These are phyloP conservation scores for Aspergillus jensenii DNA, from an alignment of 2,329 filamentous ascomycete species.

Conservation along the genomic window DNA sequence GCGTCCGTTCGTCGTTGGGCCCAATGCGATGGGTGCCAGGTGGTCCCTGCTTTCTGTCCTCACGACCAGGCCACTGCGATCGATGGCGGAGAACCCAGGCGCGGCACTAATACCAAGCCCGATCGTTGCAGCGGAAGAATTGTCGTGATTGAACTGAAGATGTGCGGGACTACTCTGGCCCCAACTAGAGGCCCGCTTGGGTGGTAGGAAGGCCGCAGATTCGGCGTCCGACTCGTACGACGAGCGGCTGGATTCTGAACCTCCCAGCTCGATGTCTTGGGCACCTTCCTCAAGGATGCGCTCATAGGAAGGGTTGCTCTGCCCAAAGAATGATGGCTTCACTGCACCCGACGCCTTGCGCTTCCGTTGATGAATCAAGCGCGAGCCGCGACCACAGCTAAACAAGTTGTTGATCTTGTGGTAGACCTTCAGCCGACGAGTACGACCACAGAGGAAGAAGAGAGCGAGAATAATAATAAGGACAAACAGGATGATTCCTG, in stretches of 20 bases:
- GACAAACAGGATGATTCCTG: conserved; percentile 75
- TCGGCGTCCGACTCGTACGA: conserved; percentile 62
- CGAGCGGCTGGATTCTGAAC: conserved; percentile 52
- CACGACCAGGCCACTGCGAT: conserved; percentile 71
- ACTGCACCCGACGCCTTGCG: conserved; percentile 64
- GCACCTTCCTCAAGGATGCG: conserved; percentile 78
- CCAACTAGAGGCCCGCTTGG: conserved; percentile 34
- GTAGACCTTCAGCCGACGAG: conserved; percentile 65
- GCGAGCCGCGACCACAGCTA: conserved; percentile 31
- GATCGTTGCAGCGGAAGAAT: conserved; percentile 40
- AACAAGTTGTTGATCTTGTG: conserved; percentile 50
- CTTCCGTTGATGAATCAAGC: conserved; percentile 33
- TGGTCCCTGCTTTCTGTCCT: conserved; percentile 85
- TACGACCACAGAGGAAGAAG: conserved; percentile 77
- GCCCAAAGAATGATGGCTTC: conserved; percentile 42
- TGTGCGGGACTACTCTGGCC: conserved; percentile 29
- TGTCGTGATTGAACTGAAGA: conserved; percentile 41
- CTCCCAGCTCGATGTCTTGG: conserved; percentile 74
- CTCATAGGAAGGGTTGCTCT: conserved; percentile 63
- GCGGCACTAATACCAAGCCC: conserved; percentile 36
- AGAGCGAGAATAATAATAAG: conserved; percentile 67
- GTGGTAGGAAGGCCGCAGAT: conserved; percentile 59
- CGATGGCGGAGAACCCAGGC: conserved; percentile 46
- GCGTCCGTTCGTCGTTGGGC: conserved; percentile 49
- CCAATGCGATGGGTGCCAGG: conserved; percentile 56